Evolutionary conservation across 371 early-diverging fungal genomes (phyloP).

Genomic region (Catenaria anguillulae): DNA sequence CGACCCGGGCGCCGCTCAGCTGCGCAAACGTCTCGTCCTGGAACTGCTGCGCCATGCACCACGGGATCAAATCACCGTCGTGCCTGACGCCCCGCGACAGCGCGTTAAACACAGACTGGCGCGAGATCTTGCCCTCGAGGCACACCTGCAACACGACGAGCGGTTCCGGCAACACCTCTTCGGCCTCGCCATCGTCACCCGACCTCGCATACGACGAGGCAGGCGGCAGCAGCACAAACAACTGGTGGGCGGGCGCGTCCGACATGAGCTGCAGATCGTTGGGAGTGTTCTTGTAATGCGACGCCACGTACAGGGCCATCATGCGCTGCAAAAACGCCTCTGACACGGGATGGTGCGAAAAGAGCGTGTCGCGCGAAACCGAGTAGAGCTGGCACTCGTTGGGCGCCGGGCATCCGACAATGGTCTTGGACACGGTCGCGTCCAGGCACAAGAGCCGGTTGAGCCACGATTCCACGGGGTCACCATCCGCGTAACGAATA

Average conservation of each 20-base stretch:
- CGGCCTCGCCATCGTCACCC: constrained; percentile 23
- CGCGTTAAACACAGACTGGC: constrained; percentile 63
- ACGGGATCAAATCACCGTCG: constrained; percentile 96
- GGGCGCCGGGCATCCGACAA: constrained; percentile 83
- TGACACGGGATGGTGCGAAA: constrained; percentile 87
- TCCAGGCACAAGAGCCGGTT: constrained; percentile 89
- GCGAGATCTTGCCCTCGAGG: constrained; percentile 89
- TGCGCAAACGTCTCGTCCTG: constrained; percentile 93
- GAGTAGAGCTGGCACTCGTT: constrained; percentile 86
- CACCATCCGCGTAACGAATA: constrained; percentile 84
- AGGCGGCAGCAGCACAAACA: constrained; percentile 93
- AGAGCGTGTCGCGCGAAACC: constrained; percentile 92
- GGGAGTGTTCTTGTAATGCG: constrained; percentile 99
- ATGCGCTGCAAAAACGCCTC: constrained; percentile 94
- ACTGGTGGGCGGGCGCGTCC: constrained; percentile 96
- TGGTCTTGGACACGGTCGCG: constrained; percentile 50
- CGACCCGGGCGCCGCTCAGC: constrained; percentile 91
- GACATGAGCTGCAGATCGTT: constrained; percentile 97
- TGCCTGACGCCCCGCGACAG: constrained; percentile 73
- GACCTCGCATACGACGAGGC: constrained; percentile 12
- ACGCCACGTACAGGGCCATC: constrained; percentile 91
- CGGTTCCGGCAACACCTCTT: constrained; percentile 75
- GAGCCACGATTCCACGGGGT: constrained; percentile 95
- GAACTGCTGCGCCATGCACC: constrained; percentile 88
- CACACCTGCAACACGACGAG: constrained; percentile 84